Base-by-base conservation (phyloP, 2,329 filamentous ascomycete genomes). In the Alternaria sp. region DNA sequence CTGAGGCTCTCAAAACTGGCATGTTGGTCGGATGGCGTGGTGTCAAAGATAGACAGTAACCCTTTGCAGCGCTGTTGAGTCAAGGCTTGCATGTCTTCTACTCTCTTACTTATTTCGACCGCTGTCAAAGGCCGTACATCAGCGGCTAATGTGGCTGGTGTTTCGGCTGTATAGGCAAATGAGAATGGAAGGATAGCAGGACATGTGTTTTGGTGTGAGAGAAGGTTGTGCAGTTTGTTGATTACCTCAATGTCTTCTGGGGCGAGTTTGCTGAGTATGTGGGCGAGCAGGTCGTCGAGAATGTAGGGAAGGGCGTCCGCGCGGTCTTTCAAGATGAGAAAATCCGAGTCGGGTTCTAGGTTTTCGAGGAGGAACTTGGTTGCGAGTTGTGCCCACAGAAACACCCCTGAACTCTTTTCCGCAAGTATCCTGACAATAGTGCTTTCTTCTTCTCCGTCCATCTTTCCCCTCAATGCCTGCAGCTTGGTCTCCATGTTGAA, bases 321-420 rank as follows among this genome's bases (percentile, higher is more conserved):
- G 22, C 71, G 64, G 41, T 62, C 62, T 45, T 68, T 65, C 7
- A 75, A 59, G 8, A 66, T 64, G 6, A 69, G 55, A 7, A 74
- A 69, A 38, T 68, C 64, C 50, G 73, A 71, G 18, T 63, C 60
- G 38, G 68, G 66, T 9, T 62, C 64, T 9, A 64, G 59, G 20
- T 59, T 63, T 18, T 71, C 67, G 7, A 76, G 59, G 5, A 76
- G 60, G 36, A 68, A 69, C 2, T 64, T 56, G 4, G 68, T 71
- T 1, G 65, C 66, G n/a, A 76, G 49, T 14, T 60, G 64, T n/a
- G 66, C 70, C 70, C 70, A 75, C 12, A 76, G 63, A 38, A 73
- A 74, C 16, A 69, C 64, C 4, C 73, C 73, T 30, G 64, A 65
- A 2, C 68, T 62, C 34, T 72, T 73, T n/a, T 74, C 66, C 1